Conservation (phyloP, 495 filamentous ascomycete species). For the Penicillium tannophilum region DNA sequence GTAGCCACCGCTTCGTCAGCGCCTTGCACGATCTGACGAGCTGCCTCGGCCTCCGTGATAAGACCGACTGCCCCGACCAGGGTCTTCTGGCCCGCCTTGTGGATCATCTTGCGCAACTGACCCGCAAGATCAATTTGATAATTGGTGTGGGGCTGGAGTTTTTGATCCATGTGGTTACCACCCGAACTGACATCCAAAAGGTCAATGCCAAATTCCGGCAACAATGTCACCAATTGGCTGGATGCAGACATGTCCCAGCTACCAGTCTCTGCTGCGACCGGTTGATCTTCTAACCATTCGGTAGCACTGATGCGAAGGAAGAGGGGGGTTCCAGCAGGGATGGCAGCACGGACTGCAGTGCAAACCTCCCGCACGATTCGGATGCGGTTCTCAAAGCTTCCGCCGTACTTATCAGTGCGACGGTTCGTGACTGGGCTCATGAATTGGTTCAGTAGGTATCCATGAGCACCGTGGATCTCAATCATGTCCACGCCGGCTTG, state of each 20-base stretch:
- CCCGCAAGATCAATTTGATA: conserved; percentile 69
- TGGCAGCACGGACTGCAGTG: conserved; percentile 53
- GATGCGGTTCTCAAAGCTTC: conserved; percentile 57
- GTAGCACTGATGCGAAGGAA: conserved; percentile 70
- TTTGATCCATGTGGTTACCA: conserved; percentile 63
- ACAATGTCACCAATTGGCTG: conserved; percentile 60
- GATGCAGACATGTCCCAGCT: conserved; percentile 68
- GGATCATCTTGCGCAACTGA: conserved; percentile 57
- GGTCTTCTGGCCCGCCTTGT: conserved; percentile 51
- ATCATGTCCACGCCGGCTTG: conserved; percentile 68
- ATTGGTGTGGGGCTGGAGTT: conserved; percentile 53
- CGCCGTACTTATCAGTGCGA: conserved; percentile 65
- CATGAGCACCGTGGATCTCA: conserved; percentile 63
- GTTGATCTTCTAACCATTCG: conserved; percentile 68
- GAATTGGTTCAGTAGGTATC: conserved; percentile 74
- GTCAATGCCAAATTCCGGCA: conserved; percentile 69
- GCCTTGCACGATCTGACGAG: conserved; percentile 59
- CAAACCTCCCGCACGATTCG: conserved; percentile 58
- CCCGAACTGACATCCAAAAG: conserved; percentile 74
- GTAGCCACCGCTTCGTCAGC: conserved; percentile 49
- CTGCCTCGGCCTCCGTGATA: conserved; percentile 64
- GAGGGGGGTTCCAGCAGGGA: conserved; percentile 64
- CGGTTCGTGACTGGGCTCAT: conserved; percentile 60
- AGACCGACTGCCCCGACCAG: conserved; percentile 76
- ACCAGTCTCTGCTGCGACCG: conserved; percentile 44